These are phyloP conservation scores for Suillus discolor DNA, from an alignment of 768 basidiomycete species.

Conservation along the genomic window DNA sequence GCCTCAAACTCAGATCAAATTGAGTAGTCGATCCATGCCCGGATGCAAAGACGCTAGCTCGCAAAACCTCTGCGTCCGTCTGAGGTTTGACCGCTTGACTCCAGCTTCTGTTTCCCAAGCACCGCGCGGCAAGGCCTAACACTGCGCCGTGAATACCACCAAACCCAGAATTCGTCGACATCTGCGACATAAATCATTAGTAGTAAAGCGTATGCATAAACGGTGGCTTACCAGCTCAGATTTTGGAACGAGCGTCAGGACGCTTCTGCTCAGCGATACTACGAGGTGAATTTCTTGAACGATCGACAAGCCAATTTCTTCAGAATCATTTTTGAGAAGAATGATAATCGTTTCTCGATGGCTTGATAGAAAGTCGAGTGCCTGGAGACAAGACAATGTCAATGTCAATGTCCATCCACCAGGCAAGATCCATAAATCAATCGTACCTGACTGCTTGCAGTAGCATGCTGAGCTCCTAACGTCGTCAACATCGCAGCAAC, in stretches of 20 bases:
- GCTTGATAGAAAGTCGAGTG: conserved; percentile 75
- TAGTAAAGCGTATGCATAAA: not conserved
- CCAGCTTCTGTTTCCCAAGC: conserved; percentile 63
- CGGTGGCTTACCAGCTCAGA: conserved; percentile 68
- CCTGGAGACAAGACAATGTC: conserved; percentile 42
- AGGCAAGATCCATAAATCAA: not conserved
- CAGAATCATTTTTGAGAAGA: conserved; percentile 74
- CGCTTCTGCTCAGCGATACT: conserved; percentile 66
- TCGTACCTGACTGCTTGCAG: conserved; percentile 68
- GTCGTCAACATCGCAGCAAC: conserved; percentile 76
- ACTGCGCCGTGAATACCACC: conserved; percentile 85
- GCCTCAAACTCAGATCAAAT: conserved; percentile 59
- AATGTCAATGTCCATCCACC: not conserved
- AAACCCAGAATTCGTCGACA: conserved; percentile 74
- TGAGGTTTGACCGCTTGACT: conserved; percentile 59
- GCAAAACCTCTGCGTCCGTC: conserved; percentile 64
- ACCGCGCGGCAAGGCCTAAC: conserved; percentile 71
- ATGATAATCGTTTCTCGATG: conserved; percentile 86
- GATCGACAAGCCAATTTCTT: conserved; percentile 60
- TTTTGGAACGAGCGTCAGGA: conserved; percentile 72
- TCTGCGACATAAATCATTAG: conserved; percentile 29
- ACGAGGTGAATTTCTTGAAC: conserved; percentile 83
- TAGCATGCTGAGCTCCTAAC: conserved; percentile 68
- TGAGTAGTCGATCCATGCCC: conserved; percentile 56
- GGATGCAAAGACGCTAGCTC: conserved; percentile 54